Conservation (phyloP, 2,329 filamentous ascomycete species). For the Exophiala phaeomuriformis region DNA sequence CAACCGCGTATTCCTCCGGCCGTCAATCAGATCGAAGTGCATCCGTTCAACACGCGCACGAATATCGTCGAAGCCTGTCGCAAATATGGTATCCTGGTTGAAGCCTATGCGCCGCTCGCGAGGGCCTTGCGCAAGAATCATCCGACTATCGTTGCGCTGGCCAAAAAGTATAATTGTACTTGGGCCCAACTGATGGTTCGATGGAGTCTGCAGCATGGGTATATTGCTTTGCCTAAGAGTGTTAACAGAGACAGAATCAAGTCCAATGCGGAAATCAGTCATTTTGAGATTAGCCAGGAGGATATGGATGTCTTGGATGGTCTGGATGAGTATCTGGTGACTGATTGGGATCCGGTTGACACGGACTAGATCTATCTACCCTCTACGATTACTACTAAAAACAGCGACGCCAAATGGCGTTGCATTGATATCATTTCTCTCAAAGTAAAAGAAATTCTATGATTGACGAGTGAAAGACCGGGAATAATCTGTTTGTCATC, state of each 20-base stretch:
- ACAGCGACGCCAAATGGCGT: no score
- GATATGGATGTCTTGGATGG: slow-evolving; percentile 48
- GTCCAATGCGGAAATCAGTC: slow-evolving; percentile 56
- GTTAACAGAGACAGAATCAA: slow-evolving; percentile 54
- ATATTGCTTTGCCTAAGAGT: slow-evolving; percentile 68
- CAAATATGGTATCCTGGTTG: slow-evolving; percentile 59
- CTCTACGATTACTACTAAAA: neutral
- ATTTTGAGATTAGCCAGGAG: slow-evolving; percentile 26
- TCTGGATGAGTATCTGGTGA: slow-evolving; percentile 66
- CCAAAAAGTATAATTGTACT: slow-evolving; percentile 62
- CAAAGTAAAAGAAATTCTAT: no score
- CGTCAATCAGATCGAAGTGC: slow-evolving; percentile 72
- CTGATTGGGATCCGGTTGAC: slow-evolving; percentile 47
- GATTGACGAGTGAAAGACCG: no score
- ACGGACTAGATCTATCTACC: slow-evolving; percentile 11
- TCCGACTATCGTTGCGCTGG: slow-evolving; percentile 53
- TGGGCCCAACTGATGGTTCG: slow-evolving; percentile 68
- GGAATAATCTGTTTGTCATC: no score
- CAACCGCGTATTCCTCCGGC: slow-evolving; percentile 57
- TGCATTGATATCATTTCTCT: no score
- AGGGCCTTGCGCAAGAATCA: slow-evolving; percentile 64
- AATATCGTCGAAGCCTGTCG: slow-evolving; percentile 61
- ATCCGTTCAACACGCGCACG: slow-evolving; percentile 64
- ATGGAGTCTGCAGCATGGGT: slow-evolving; percentile 70
- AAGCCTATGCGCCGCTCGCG: slow-evolving; percentile 74